Percentiles rank a stretch among this genome's conserved stretches.
Evolutionary conservation across 2,329 filamentous ascomycete genomes (phyloP).

Genomic region (Aspergillaceae sp.): DNA sequence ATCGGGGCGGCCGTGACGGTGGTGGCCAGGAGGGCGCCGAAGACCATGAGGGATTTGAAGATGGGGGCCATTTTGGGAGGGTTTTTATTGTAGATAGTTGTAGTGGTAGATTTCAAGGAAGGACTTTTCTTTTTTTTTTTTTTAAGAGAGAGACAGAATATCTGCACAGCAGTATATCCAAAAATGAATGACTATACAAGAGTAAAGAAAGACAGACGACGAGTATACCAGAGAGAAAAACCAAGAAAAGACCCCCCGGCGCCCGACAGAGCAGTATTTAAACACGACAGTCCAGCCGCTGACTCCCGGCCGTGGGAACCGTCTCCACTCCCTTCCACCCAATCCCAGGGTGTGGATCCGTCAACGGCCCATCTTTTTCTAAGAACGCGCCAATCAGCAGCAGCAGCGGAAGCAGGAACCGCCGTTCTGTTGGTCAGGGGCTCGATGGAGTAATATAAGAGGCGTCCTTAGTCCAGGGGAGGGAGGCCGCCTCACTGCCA

Average conservation of each 20-base stretch:
- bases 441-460: too few relatives aligned
- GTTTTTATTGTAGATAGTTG: constrained; percentile 4
- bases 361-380: constrained; percentile 1
- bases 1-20: constrained; percentile 17
- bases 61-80: constrained; percentile 27
- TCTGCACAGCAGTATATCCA: constrained; percentile 18
- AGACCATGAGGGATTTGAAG: constrained; percentile 29
- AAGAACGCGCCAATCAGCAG: too few relatives aligned
- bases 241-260: too few relatives aligned
- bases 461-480: too few relatives aligned
- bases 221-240: not conserved
- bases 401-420: too few relatives aligned
- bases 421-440: too few relatives aligned
- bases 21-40: constrained; percentile 27
- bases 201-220: constrained; percentile 1
- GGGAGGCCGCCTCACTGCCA: too few relatives aligned
- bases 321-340: not conserved
- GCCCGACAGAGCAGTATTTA: not conserved
- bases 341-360: constrained; percentile 25
- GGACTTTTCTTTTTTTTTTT: not conserved
- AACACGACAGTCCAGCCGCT: not conserved
- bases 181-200: constrained; percentile 2
- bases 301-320: too few relatives aligned
- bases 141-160: not conserved
- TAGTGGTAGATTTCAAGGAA: constrained; percentile 4